phyloP scores from a whole-genome alignment of 2,329 filamentous ascomycete genomes.

The Magnaporthales sp. region DNA sequence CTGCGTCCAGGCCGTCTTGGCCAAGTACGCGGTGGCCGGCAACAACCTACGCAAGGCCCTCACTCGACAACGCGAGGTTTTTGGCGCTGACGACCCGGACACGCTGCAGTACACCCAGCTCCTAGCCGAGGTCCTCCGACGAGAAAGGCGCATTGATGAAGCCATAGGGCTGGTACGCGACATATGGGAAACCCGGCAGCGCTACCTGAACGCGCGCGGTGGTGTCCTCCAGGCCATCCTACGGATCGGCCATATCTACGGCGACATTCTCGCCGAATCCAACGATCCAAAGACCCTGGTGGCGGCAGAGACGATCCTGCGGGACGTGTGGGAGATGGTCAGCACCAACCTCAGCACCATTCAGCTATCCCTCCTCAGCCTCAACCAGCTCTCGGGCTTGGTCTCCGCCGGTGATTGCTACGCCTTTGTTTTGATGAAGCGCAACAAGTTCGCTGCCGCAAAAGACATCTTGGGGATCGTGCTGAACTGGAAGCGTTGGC shows the following conservation, averaged over 20 bases:
- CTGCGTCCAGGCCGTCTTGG: slow-evolving; percentile 6
- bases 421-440: slow-evolving; percentile 6
- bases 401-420: slow-evolving; percentile 5
- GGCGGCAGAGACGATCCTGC: slow-evolving; percentile 4
- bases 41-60: slow-evolving; percentile 5
- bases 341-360: slow-evolving; percentile 3
- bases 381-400: slow-evolving; percentile 1
- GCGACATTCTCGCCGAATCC: slow-evolving; percentile 7
- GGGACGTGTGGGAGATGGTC: slow-evolving; percentile 5
- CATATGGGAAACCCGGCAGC: slow-evolving; percentile 2
- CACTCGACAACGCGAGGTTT: neutral
- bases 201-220: neutral
- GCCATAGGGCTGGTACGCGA: slow-evolving; percentile 1
- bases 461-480: slow-evolving; percentile 1
- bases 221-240: slow-evolving; percentile 5
- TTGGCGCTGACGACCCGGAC: slow-evolving; percentile 6
- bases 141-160: neutral
- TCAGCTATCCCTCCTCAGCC: neutral
- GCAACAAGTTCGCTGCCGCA: slow-evolving; percentile 4
- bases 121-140: slow-evolving; percentile 7
- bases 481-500: slow-evolving; percentile 5
- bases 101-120: slow-evolving; percentile 7
- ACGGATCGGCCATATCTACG: slow-evolving; percentile 6
- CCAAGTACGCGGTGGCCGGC: slow-evolving; percentile 4
- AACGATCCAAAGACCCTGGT: slow-evolving; percentile 2